These are phyloP conservation scores for Skeletonema potamos DNA, from an alignment of 108 stramenopile genomes.

Conservation along the genomic window DNA sequence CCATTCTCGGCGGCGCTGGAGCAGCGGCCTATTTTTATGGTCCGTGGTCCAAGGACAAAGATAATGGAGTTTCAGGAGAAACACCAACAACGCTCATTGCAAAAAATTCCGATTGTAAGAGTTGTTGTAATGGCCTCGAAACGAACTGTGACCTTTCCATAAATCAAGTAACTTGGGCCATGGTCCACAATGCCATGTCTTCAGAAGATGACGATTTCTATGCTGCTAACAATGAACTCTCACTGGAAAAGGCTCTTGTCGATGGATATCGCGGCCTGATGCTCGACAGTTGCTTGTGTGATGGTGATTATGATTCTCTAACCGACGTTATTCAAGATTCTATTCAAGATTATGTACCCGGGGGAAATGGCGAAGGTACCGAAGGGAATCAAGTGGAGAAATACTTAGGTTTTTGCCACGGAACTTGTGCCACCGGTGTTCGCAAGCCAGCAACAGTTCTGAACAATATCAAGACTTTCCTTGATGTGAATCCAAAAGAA, in stretches of 20 bases:
- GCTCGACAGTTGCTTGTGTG: constrained; percentile 70
- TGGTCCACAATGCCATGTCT: constrained; percentile 69
- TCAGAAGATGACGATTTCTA: constrained; percentile 48
- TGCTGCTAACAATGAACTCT: constrained; percentile 55
- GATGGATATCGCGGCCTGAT: constrained; percentile 73
- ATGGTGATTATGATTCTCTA: constrained; percentile 16
- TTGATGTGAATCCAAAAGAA: constrained; percentile 59
- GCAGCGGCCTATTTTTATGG: background rate
- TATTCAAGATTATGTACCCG: background rate
- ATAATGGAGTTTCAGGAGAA: background rate
- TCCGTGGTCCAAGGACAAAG: background rate
- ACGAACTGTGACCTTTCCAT: constrained; percentile 59
- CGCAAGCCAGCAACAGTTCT: constrained; percentile 54
- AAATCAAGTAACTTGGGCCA: constrained; percentile 60
- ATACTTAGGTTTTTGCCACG: constrained; percentile 57
- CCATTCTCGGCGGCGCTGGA: background rate
- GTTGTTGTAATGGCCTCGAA: constrained; percentile 69
- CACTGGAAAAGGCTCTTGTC: constrained; percentile 61
- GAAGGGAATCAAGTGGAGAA: background rate
- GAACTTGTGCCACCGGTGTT: constrained; percentile 52
- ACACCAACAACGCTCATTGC: background rate
- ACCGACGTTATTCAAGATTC: constrained; percentile 1
- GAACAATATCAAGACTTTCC: constrained; percentile 45
- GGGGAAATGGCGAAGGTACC: background rate
- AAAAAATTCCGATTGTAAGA: background rate